A percentile compares a stretch with the other conserved stretches of the same genome.
phyloP scores from a whole-genome alignment of 2,329 filamentous ascomycete species.

The Colletotrichum euphorbiae region DNA sequence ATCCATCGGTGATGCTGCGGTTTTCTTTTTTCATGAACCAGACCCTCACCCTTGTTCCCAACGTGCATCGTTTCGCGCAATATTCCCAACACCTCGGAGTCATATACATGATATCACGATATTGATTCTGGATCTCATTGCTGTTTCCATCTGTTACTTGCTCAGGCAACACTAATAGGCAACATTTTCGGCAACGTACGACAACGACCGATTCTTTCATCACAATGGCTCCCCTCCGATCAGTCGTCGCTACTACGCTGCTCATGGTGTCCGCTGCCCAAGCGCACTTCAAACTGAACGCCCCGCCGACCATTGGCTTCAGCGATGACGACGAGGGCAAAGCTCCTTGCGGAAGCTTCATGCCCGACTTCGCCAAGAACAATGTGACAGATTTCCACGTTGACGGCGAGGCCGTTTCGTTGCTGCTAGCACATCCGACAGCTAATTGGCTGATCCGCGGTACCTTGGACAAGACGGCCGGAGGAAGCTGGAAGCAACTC shows the following conservation, averaged over 20 bases:
- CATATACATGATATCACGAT: too few species aligned
- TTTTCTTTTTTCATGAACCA: too few species aligned
- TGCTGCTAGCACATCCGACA: slow-evolving; percentile 62
- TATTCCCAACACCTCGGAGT: too few species aligned
- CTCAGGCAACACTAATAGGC: neutral
- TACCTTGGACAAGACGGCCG: slow-evolving; percentile 62
- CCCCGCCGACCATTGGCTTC: slow-evolving; percentile 59
- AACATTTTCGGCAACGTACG: neutral
- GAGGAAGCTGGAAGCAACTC: slow-evolving; percentile 65
- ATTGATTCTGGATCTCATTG: slow-evolving; percentile 1
- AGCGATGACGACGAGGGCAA: slow-evolving; percentile 51
- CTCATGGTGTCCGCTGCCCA: slow-evolving; percentile 54
- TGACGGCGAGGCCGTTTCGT: slow-evolving; percentile 63
- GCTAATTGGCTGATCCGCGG: slow-evolving; percentile 68
- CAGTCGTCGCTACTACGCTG: slow-evolving; percentile 43
- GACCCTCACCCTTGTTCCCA: too few species aligned
- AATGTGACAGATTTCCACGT: slow-evolving; percentile 65
- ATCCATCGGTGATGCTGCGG: too few species aligned
- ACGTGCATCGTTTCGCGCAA: too few species aligned
- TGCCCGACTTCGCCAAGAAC: slow-evolving; percentile 51
- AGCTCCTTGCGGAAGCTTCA: slow-evolving; percentile 59
- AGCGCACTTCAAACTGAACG: slow-evolving; percentile 66
- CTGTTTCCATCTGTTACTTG: neutral
- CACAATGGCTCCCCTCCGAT: slow-evolving; percentile 42
- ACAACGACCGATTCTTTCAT: neutral